Conservation (phyloP, 768 basidiomycete species). For the Paxillus rubicundulus region DNA sequence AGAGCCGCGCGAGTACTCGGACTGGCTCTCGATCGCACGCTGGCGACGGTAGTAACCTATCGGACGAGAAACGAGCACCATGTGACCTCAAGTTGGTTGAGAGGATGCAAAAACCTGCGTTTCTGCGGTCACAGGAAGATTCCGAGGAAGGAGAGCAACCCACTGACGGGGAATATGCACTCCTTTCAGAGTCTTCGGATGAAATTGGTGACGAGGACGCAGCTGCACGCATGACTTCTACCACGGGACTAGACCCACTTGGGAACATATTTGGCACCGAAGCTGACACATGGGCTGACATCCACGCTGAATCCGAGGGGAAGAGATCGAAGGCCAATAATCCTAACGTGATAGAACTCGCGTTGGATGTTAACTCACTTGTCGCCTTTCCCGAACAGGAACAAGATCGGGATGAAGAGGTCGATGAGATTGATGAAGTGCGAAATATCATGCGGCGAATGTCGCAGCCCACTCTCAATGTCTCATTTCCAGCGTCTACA, state of each 20-base stretch:
- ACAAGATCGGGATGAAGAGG: slow-evolving; percentile 30
- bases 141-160: slow-evolving; percentile 29
- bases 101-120: slow-evolving; percentile 42
- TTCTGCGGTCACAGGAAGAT: slow-evolving; percentile 25
- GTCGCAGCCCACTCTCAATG: slow-evolving; percentile 32
- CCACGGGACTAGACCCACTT: slow-evolving; percentile 47
- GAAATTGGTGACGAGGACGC: slow-evolving; percentile 29
- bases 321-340: slow-evolving; percentile 22
- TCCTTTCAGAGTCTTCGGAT: slow-evolving; percentile 27
- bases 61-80: slow-evolving; percentile 37
- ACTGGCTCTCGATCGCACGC: slow-evolving; percentile 21
- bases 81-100: slow-evolving; percentile 52
- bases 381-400: slow-evolving; percentile 25
- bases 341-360: slow-evolving; percentile 52
- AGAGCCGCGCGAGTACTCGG: slow-evolving; percentile 37
- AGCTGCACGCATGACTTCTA: slow-evolving; percentile 38
- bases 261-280: slow-evolving; percentile 66
- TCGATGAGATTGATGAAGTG: slow-evolving; percentile 32
- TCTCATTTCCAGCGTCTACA: slow-evolving; percentile 43
- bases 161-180: slow-evolving; percentile 23
- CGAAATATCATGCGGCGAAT: slow-evolving; percentile 40
- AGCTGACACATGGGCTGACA: slow-evolving; percentile 58
- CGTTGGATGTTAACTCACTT: slow-evolving; percentile 45
- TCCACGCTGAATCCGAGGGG: slow-evolving; percentile 38
- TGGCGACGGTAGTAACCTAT: slow-evolving; percentile 19